These are phyloP conservation scores for Vachellia pachyceras DNA, from an alignment of 306 rosid species.

Conservation along the genomic window DNA sequence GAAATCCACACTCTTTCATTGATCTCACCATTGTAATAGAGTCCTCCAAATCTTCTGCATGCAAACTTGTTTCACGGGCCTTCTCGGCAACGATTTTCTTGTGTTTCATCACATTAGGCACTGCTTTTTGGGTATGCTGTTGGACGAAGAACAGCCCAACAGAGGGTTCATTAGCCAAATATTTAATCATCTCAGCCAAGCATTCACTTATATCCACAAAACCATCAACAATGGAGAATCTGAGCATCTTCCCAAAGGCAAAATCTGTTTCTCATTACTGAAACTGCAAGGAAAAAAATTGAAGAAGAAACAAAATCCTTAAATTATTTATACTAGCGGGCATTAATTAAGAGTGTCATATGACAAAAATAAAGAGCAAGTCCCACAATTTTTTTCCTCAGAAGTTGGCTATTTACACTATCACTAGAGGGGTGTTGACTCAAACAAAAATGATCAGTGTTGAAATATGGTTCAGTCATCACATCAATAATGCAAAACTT, in stretches of 20 bases:
- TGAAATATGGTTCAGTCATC: background rate
- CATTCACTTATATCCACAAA: conserved; percentile 84
- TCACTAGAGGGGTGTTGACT: conserved; percentile 1
- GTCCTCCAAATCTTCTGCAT: conserved; percentile 85
- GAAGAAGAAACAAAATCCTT: conserved; percentile 28
- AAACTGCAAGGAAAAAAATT: conserved; percentile 18
- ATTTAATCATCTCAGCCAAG: conserved; percentile 83
- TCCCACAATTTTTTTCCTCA: background rate
- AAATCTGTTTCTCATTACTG: conserved; percentile 59
- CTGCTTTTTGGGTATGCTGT: conserved; percentile 85
- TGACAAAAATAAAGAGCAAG: conserved; percentile 6
- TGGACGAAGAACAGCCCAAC: conserved; percentile 88
- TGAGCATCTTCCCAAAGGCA: conserved; percentile 76
- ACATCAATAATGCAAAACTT: background rate
- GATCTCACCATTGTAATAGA: conserved; percentile 67
- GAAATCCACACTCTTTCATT: conserved; percentile 81
- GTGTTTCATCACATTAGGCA: conserved; percentile 61
- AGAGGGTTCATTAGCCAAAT: conserved; percentile 87
- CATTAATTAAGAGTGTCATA: conserved; percentile 15
- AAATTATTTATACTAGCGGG: conserved; percentile 14
- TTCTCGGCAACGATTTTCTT: conserved; percentile 56
- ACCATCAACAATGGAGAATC: conserved; percentile 85
- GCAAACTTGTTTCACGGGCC: conserved; percentile 73
- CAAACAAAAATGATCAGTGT: conserved; percentile 21
- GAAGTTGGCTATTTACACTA: conserved; percentile 25